Percentiles rank a stretch among this genome's conserved stretches.
phyloP scores from a whole-genome alignment of 345 rosid genomes.

The Camelina sativa region DNA sequence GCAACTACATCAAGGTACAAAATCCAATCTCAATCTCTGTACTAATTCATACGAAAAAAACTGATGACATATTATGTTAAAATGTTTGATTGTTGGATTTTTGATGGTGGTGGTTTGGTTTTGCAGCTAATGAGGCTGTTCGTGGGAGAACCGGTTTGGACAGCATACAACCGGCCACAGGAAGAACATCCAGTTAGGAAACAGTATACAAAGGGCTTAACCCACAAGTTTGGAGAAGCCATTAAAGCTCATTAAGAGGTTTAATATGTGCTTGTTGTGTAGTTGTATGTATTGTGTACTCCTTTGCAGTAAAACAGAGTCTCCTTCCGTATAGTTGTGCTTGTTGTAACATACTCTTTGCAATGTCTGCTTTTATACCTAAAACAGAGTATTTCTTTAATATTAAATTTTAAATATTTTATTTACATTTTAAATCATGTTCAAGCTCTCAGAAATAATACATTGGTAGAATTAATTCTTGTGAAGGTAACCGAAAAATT shows the following conservation, averaged over 20 bases:
- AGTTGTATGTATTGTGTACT: constrained; percentile 10
- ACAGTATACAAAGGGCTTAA: constrained; percentile 55
- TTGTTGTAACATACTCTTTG: background rate
- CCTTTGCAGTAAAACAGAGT: background rate
- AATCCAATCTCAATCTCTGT: background rate
- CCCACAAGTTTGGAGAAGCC: constrained; percentile 42
- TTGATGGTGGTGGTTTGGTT: constrained; percentile 4
- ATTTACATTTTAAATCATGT: no score
- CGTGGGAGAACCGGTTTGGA: constrained; percentile 87
- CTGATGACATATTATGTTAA: background rate
- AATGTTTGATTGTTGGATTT: constrained; percentile 7
- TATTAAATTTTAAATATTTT: no score
- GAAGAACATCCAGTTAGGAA: constrained; percentile 83
- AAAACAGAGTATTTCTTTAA: no score
- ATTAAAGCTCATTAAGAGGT: constrained; percentile 35
- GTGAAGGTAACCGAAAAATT: no score
- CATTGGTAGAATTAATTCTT: no score
- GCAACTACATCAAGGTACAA: constrained; percentile 72
- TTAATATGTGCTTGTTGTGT: constrained; percentile 5
- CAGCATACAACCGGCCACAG: constrained; percentile 80
- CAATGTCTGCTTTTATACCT: background rate
- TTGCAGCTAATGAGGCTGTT: constrained; percentile 85
- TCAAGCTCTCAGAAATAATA: no score
- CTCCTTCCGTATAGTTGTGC: background rate
- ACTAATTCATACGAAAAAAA: background rate